A percentile compares a stretch with the other conserved stretches of the same genome.
Conservation (phyloP, 148 eudicot species). For the Euryodendron excelsum region DNA sequence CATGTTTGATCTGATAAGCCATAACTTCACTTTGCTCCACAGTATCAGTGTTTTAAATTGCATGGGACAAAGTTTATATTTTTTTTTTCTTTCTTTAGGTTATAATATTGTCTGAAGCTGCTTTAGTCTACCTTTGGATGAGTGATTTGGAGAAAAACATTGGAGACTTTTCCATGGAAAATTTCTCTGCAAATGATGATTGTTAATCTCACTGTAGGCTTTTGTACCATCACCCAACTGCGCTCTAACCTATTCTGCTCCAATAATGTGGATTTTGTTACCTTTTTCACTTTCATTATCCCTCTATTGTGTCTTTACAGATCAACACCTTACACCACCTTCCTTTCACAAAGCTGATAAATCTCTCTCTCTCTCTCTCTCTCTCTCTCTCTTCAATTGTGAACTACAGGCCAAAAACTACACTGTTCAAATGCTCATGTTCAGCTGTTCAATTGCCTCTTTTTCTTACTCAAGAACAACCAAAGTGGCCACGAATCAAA, state of each 20-base stretch:
- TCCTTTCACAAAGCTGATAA: neutral
- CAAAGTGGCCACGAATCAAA: neutral
- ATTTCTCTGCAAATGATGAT: neutral
- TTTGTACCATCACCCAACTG: neutral
- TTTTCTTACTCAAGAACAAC: no score
- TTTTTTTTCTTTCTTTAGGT: no score
- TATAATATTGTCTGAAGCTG: no score
- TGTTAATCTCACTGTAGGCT: neutral
- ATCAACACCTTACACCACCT: neutral
- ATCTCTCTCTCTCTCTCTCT: neutral
- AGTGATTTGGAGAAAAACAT: neutral
- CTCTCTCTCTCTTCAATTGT: conserved; percentile 7
- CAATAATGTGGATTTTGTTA: neutral
- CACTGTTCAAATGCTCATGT: neutral
- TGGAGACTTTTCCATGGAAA: neutral
- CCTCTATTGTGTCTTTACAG: neutral
- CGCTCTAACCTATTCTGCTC: neutral
- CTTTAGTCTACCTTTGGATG: neutral
- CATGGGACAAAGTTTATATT: no score
- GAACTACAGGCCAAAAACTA: conserved; percentile 11
- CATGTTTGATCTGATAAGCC: no score
- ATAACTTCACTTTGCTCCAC: no score
- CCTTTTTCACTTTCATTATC: neutral
- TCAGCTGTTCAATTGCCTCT: neutral
- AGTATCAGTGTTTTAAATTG: no score